Percentiles rank a stretch among this genome's conserved stretches.
Conservation (phyloP, 306 rosid species). For the Quercus variabilis region DNA sequence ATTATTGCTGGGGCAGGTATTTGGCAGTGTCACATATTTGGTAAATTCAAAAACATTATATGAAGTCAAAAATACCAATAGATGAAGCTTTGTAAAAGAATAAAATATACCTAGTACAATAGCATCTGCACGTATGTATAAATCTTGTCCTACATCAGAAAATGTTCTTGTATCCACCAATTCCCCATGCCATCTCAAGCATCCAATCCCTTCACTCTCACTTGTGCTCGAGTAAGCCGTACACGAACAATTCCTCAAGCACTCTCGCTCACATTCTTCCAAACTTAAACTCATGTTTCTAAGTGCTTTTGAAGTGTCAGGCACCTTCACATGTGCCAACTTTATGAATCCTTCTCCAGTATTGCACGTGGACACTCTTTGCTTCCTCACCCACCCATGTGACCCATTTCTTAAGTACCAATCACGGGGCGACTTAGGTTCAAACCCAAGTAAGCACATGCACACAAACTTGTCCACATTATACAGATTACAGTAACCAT, state of each 20-base stretch:
- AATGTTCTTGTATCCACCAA: constrained; percentile 43
- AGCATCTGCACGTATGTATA: constrained; percentile 48
- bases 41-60: no score
- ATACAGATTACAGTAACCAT: constrained; percentile 41
- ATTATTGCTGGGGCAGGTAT: no score
- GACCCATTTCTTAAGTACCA: constrained; percentile 44
- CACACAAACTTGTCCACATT: constrained; percentile 33
- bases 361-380: constrained; percentile 24
- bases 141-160: constrained; percentile 43
- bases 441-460: constrained; percentile 55
- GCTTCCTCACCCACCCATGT: constrained; percentile 52
- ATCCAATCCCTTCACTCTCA: constrained; percentile 40
- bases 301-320: constrained; percentile 41
- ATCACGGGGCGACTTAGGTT: constrained; percentile 22
- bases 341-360: constrained; percentile 65
- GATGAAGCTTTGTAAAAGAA: background rate
- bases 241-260: constrained; percentile 56
- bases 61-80: no score
- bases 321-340: constrained; percentile 44
- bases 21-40: no score
- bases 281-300: constrained; percentile 20
- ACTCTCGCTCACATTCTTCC: constrained; percentile 35
- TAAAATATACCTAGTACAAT: constrained; percentile 26
- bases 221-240: constrained; percentile 43
- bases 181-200: constrained; percentile 51